Evolutionary conservation across 345 rosid species (phyloP), one percentile per base, ranked within the genome.

Genomic region (Garcia nutans): DNA sequence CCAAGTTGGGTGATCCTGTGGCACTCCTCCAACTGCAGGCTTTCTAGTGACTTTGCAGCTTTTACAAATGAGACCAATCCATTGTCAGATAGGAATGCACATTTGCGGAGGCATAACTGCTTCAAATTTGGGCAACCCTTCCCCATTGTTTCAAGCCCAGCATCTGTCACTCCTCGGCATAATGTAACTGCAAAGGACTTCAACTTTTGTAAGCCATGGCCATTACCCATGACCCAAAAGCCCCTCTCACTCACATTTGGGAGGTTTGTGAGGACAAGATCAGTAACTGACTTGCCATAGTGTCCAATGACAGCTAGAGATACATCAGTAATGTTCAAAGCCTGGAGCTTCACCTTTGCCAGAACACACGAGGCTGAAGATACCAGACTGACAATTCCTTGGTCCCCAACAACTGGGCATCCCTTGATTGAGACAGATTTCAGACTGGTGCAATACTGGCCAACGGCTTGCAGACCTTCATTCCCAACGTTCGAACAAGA

Each of bases 151-250:
- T 88, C 94, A 67, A 96, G 89, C 42, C 93, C 95, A 24, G 68
- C 19, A 81, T 93, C 97, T 24, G 98, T 91, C 74, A 91, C 76
- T 52, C 99, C 97, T 24, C 33, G 75, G 87, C 98, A 96, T 10
- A 93, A 87, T 31, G 85, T 50, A 74, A 96, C 82, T 23, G 89
- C 68, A 1, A 96, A 71, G 64, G 95, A 89, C 69, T 83, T 88
- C 77, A 96, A 76, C 63, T 91, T 92, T 82, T 93, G 97, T 79
- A 96, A 83, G 24, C 95, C 98, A 0, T 87, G 85, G n/a, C 91
- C 97, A 56, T 84, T 91, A 44, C 94, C 96, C 99, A 96, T 92
- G 65, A 93, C 97, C 97, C 99, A 96, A 79, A 96, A 93, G 28
- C 99, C 99, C 83, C 82, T 91, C 86, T 92, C 94, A 1, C 80